Conservation (phyloP, 2,329 filamentous ascomycete genomes). For the Colletotrichum liaoningense region DNA sequence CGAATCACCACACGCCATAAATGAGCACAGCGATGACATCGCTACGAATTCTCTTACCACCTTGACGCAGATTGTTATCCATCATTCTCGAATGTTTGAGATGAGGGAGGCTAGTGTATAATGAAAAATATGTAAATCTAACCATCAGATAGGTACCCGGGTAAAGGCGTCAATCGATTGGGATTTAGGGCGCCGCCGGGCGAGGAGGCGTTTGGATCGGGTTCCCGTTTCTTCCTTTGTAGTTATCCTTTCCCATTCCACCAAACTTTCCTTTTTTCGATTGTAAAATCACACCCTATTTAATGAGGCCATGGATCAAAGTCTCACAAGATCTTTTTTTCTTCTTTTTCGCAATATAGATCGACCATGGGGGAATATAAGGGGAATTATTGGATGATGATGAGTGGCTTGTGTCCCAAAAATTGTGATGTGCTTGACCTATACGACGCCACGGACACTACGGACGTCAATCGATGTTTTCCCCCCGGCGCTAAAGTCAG, state of each 20-base stretch:
- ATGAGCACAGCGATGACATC: too few relatives aligned
- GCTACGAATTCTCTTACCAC: neutral
- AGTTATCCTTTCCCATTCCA: neutral
- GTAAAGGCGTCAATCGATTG: neutral
- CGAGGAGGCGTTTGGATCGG: neutral
- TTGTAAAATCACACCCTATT: neutral
- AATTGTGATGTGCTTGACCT: neutral
- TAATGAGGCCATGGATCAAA: neutral
- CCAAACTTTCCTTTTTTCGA: neutral
- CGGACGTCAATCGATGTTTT: neutral
- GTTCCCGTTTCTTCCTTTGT: neutral
- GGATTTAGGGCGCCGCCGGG: neutral
- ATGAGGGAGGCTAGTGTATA: neutral
- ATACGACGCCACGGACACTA: neutral
- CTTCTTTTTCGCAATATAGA: neutral
- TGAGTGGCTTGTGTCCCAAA: neutral
- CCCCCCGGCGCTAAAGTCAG: neutral
- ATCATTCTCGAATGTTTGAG: neutral
- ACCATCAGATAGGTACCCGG: neutral
- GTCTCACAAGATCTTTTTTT: neutral
- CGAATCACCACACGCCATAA: constrained; percentile 13
- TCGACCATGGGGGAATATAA: neutral
- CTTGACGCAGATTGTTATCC: neutral
- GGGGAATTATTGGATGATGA: neutral
- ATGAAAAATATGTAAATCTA: neutral